phyloP scores from a whole-genome alignment of 257 asterid species.

The Solanum medicagineum region DNA sequence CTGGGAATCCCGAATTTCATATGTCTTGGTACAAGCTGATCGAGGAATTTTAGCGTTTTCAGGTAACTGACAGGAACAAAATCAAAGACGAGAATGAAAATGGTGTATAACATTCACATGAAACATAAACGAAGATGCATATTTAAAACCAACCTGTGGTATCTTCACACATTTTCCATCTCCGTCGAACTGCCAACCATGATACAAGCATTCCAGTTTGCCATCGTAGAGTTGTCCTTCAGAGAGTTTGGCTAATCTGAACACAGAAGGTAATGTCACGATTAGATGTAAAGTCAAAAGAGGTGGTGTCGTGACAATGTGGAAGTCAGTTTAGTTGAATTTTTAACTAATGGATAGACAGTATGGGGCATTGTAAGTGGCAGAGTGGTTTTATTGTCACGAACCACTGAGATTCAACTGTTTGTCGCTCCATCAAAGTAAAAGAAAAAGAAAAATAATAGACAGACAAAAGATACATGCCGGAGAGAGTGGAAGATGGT shows the following conservation, averaged over 20 bases:
- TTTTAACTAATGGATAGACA: neutral
- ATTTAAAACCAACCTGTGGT: constrained; percentile 59
- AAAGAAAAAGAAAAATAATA: neutral
- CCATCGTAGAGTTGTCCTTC: constrained; percentile 86
- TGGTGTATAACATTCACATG: neutral
- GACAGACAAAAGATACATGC: neutral
- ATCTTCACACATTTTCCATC: constrained; percentile 81
- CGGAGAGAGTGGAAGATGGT: neutral
- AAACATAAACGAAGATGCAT: neutral
- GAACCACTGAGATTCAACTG: neutral
- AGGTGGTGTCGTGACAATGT: neutral
- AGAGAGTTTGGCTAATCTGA: constrained; percentile 86
- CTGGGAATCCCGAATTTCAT: constrained; percentile 68
- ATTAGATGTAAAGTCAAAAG: neutral
- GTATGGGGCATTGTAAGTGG: neutral
- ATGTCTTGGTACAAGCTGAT: constrained; percentile 69
- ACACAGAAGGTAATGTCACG: neutral
- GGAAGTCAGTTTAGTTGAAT: neutral
- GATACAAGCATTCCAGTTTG: constrained; percentile 77
- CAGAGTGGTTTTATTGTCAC: neutral
- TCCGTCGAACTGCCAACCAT: constrained; percentile 95
- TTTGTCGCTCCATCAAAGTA: neutral
- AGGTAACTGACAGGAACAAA: constrained; percentile 37
- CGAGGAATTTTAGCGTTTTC: constrained; percentile 66
- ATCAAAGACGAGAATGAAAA: neutral